Evolutionary conservation across 169 alveolate species (phyloP).

Genomic region (Plasmodium gonderi): DNA sequence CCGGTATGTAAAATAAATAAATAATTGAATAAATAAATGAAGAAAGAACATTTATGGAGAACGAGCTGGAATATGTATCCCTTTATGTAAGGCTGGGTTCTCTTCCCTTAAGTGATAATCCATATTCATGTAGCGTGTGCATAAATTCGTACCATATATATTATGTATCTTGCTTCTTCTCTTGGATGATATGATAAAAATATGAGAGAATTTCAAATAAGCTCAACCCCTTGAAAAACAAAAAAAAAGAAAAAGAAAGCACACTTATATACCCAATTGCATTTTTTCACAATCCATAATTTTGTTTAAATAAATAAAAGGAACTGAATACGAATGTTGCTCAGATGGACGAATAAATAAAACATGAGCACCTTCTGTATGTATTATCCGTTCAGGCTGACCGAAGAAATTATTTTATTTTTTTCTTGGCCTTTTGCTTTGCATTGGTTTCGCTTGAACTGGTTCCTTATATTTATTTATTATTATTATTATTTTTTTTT

Average conservation of each 20-base stretch:
- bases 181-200: too few relatives aligned
- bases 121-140: not conserved
- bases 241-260: not conserved
- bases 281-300: not conserved
- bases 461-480: not conserved
- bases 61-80: not conserved
- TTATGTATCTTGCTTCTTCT: too few relatives aligned
- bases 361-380: too few relatives aligned
- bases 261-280: not conserved
- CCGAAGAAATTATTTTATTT: not conserved
- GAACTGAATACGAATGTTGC: too few relatives aligned
- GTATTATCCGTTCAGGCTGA: too few relatives aligned
- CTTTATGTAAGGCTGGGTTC: too few relatives aligned
- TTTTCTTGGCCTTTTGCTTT: not conserved
- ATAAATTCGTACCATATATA: too few relatives aligned
- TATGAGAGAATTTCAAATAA: not conserved
- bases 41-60: not conserved
- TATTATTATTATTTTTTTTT: not conserved
- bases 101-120: not conserved
- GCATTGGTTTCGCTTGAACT: too few relatives aligned
- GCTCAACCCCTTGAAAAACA: not conserved
- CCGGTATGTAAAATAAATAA: constrained; percentile 16
- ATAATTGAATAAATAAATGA: not conserved
- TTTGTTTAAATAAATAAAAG: not conserved
- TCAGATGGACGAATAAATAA: too few relatives aligned